Evolutionary conservation across 768 basidiomycete species (phyloP).

Genomic region (Candolleomyces eurysporus): DNA sequence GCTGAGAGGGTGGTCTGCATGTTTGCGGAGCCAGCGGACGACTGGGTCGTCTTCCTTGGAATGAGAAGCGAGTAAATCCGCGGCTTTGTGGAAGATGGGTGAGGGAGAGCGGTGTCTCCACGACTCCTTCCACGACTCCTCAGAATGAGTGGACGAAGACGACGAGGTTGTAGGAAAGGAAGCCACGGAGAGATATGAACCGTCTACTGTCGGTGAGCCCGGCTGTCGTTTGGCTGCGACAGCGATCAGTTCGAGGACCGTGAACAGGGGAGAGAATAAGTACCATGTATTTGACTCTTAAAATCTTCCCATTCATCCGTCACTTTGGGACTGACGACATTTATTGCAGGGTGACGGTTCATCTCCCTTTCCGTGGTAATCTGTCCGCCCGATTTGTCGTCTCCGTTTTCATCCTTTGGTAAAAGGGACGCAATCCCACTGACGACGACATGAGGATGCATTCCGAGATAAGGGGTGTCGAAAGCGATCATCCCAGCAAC

Average conservation of each 20-base stretch:
- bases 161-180: slow-evolving; percentile 7
- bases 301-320: slow-evolving; percentile 51
- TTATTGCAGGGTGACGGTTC: slow-evolving; percentile 42
- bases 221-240: slow-evolving; percentile 3
- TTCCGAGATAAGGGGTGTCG: slow-evolving; percentile 57
- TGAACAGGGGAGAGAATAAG: slow-evolving; percentile 8
- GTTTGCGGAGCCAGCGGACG: slow-evolving; percentile 50
- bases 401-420: slow-evolving; percentile 32
- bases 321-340: slow-evolving; percentile 42
- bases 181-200: background rate
- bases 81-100: slow-evolving; percentile 33
- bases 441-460: slow-evolving; percentile 62
- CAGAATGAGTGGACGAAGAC: slow-evolving; percentile 11
- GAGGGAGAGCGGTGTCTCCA: slow-evolving; percentile 18
- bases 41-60: slow-evolving; percentile 36
- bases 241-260: background rate
- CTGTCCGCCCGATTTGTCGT: slow-evolving; percentile 16
- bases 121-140: slow-evolving; percentile 9
- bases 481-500: slow-evolving; percentile 57
- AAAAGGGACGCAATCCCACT: slow-evolving; percentile 55
- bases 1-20: slow-evolving; percentile 48
- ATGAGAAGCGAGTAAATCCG: slow-evolving; percentile 38
- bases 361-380: slow-evolving; percentile 34
- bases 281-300: slow-evolving; percentile 30
- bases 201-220: slow-evolving; percentile 10